Evolutionary conservation across 257 asterid genomes (phyloP).

Genomic region (Scutellaria galericulata): DNA sequence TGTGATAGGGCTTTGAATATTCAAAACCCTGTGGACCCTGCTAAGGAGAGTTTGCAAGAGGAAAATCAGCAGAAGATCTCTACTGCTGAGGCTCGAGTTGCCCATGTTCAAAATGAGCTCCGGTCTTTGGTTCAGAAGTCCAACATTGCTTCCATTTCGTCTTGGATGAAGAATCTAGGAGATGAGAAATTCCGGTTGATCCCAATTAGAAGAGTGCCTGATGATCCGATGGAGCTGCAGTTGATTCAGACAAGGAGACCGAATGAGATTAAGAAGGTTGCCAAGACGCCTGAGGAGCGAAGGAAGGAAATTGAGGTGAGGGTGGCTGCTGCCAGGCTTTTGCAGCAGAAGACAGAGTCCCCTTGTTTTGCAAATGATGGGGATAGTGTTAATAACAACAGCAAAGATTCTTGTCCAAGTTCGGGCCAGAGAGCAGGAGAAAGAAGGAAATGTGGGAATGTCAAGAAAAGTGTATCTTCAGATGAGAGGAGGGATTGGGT

Average conservation of each 20-base stretch:
- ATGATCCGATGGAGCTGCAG: conserved; percentile 80
- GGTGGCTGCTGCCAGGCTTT: conserved; percentile 78
- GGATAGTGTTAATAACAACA: conserved; percentile 45
- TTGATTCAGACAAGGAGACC: conserved; percentile 64
- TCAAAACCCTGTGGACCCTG: conserved; percentile 78
- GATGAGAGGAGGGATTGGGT: conserved; percentile 77
- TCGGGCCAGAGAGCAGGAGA: conserved; percentile 61
- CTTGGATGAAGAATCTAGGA: conserved; percentile 76
- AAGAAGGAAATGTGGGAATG: conserved; percentile 61
- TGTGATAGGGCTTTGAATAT: conserved; percentile 74
- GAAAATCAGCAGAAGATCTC: conserved; percentile 67
- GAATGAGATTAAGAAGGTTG: conserved; percentile 75
- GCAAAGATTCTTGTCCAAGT: conserved; percentile 55
- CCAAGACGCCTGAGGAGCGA: conserved; percentile 78
- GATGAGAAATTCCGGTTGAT: conserved; percentile 74
- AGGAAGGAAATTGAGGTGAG: conserved; percentile 86
- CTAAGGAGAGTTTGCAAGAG: conserved; percentile 72
- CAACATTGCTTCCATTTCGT: conserved; percentile 67
- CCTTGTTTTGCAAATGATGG: conserved; percentile 49
- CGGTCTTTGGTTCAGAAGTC: conserved; percentile 69
- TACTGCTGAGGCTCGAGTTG: conserved; percentile 61
- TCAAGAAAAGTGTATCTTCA: conserved; percentile 59
- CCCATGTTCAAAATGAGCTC: conserved; percentile 59
- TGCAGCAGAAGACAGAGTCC: conserved; percentile 73
- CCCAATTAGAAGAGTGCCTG: conserved; percentile 68